Evolutionary conservation across 192 early-diverging fungal genomes (phyloP).

Genomic region (Umbelopsis vinacea): DNA sequence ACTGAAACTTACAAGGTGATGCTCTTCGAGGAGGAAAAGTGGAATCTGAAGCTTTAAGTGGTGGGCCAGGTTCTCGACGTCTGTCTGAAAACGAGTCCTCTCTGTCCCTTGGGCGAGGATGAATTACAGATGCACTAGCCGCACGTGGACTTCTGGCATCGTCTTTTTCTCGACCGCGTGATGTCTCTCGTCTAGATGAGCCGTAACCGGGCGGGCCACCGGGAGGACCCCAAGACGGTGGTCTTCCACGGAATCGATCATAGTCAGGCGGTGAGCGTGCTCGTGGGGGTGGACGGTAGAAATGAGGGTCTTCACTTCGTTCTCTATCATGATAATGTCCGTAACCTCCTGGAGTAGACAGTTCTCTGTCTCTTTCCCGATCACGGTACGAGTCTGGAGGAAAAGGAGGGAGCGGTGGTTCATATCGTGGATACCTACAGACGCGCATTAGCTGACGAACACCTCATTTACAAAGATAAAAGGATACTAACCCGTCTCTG

Average conservation of each 20-base stretch:
- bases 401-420: conserved; percentile 29
- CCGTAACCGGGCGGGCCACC: background rate
- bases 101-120: conserved; percentile 1
- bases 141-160: conserved; percentile 5
- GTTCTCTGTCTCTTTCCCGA: conserved; percentile 35
- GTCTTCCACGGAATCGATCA: conserved; percentile 33
- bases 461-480: background rate
- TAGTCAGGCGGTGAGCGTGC: conserved; percentile 26
- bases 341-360: conserved; percentile 16
- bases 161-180: conserved; percentile 12
- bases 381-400: conserved; percentile 46
- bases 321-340: conserved; percentile 27
- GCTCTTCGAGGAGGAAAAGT: background rate
- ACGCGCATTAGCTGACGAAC: background rate
- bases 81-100: background rate
- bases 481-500: conserved; percentile 22
- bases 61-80: background rate
- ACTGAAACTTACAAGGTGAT: conserved; percentile 2
- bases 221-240: conserved; percentile 10
- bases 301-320: conserved; percentile 40
- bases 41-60: background rate
- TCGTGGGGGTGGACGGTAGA: conserved; percentile 30
- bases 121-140: background rate
- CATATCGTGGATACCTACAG: conserved; percentile 26
- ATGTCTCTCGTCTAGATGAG: background rate